phyloP scores from a whole-genome alignment of 2,329 filamentous ascomycete genomes.

The Talaromyces funiculosus region DNA sequence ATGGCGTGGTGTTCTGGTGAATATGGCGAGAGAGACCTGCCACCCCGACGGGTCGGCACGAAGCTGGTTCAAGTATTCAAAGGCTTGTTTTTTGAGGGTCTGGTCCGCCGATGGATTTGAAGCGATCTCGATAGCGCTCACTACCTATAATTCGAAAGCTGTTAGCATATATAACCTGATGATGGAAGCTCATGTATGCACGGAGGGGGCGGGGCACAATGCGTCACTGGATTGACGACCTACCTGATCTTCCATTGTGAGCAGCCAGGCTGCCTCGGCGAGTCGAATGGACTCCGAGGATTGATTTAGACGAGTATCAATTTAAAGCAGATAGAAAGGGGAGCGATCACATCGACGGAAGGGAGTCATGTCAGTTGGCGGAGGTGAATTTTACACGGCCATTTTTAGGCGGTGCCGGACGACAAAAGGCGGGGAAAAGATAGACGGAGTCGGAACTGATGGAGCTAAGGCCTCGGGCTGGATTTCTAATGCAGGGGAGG shows the following conservation, averaged over 20 bases:
- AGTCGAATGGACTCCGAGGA: constrained; percentile 19
- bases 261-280: constrained; percentile 32
- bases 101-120: constrained; percentile 74
- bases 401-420: constrained; percentile 7
- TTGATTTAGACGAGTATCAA: neutral
- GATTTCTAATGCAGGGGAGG: neutral
- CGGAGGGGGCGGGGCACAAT: constrained; percentile 19
- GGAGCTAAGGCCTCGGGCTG: neutral
- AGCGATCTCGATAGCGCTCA: constrained; percentile 92
- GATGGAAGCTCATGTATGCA: neutral
- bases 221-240: constrained; percentile 12
- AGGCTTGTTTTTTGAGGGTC: constrained; percentile 70
- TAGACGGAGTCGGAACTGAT: neutral
- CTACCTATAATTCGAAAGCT: constrained; percentile 54
- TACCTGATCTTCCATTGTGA: constrained; percentile 42
- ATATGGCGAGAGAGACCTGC: constrained; percentile 83
- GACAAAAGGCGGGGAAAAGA: neutral
- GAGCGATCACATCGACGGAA: constrained; percentile 6
- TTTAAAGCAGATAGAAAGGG: neutral
- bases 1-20: constrained; percentile 68
- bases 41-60: constrained; percentile 78
- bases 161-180: neutral
- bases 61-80: constrained; percentile 60
- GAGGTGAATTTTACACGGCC: constrained; percentile 11
- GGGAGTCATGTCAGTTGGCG: constrained; percentile 9